Evolutionary conservation across 2,329 filamentous ascomycete species (phyloP), one percentile per base, ranked within the genome.

Genomic region (Fusarium nelsonii): DNA sequence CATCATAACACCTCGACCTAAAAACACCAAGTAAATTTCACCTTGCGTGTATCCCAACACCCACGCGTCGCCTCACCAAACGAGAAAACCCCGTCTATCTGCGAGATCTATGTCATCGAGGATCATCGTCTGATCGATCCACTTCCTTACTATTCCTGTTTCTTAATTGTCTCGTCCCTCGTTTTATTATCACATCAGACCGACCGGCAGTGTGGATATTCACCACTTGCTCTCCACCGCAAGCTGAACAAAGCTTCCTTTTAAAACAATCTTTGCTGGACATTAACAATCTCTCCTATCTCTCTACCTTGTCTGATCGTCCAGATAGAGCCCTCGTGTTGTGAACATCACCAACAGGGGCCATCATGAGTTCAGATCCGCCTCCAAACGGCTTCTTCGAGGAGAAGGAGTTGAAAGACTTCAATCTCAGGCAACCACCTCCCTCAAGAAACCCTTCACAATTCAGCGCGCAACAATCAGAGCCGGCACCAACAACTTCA

Each of bases 341-440:
- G 36, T 45, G 36, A 52, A 49, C 10, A 46, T 32, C 26, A 58
- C 28, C 41, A 52, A 41, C 43, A 43, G 43, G 33, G 48, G 43
- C 41, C 69, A 62, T 56, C 41, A 73, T 73, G 71, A 52, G 58
- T 52, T 61, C 67, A 41, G 61, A 73, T 55, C 69, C 68, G 30
- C 63, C 46, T n/a, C 50, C 34, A 51, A 51, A 51, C 10, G 39
- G 33, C 10, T 40, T 57, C 15, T 43, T 58, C 11, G 72, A 73
- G 26, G 71, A 57, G 43, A 49, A 57, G 11, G 72, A 73, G 44
- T 55, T 56, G 49, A 45, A 48, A 4, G 65, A 68, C 16, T 70
- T 71, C 41, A 60, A 69, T 9, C 68, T 71, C 44, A 43, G 56
- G 18, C 67, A 69, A 45, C 67, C 63, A 23, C 67, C 67, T 44